Base-by-base conservation (phyloP, 495 filamentous ascomycete species). In the Aspergillus indologenus region DNA sequence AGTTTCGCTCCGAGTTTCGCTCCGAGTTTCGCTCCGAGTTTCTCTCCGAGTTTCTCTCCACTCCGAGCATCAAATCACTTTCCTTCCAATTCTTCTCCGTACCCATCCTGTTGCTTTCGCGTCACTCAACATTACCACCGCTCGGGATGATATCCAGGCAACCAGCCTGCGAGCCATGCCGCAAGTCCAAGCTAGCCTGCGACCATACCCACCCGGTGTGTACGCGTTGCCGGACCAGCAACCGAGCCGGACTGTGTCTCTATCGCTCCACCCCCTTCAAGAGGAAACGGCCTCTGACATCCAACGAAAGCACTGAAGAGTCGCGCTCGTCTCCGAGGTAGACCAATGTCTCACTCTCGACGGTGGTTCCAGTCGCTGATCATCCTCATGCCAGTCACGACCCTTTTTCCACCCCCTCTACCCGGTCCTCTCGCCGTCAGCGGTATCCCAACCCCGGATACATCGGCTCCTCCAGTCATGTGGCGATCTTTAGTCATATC, bases 401-500 rank as follows among this genome's bases (percentile, higher is more conserved):
- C 20, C 8, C 5, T 50, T 18, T 50, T 11, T 17, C 65, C 65
- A 44, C 71, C n/a, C 59, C 67, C 4, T 66, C 66, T 21, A 66
- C 40, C 5, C 42, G 63, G 20, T 66, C 53, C 24, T 61, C 67
- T 23, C 63, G 65, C 40, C 67, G 66, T 48, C 71, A 69, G 53
- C 65, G 64, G 22, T 76, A 77, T 58, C 75, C 75, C 1, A 79
- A 79, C 43, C 75, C 75, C 1, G 75, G 75, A 18, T 77, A 71
- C 60, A 59, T 77, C 26, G 75, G 75, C 7, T 71, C 68, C n/a
- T 76, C 74, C 9, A 77, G 74, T 53, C 73, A 77, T 66, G 68
- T 66, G 9, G 68, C 73, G 21, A 75, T 79, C 46, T 74, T 77
- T 48, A 70, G 72, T 17, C 73, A 79, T 52, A 70, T 79, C 49